phyloP scores from a whole-genome alignment of 352 stramenopile species.

The Pythium dissotocum region DNA sequence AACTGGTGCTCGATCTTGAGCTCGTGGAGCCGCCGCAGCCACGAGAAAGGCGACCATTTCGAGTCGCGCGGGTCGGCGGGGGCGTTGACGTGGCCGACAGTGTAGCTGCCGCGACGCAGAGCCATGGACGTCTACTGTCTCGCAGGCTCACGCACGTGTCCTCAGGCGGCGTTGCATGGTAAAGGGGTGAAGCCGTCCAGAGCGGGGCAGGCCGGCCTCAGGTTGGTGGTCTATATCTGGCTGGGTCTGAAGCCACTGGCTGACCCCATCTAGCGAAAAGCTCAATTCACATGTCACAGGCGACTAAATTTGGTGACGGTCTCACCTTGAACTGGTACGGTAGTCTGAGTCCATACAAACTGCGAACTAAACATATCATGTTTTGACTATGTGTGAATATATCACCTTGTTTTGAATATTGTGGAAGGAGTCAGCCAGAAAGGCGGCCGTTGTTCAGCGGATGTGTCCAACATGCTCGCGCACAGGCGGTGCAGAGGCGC shows the following conservation, averaged over 20 bases:
- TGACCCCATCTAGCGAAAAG: not conserved
- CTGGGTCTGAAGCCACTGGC: not conserved
- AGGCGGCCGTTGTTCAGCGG: not conserved
- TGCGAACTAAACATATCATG: too few relatives aligned
- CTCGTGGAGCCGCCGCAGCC: constrained; percentile 15
- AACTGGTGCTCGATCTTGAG: constrained; percentile 35
- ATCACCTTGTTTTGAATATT: not conserved
- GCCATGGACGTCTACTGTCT: not conserved
- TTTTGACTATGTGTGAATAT: not conserved
- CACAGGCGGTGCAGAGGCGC: not conserved
- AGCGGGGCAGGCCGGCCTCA: too few relatives aligned
- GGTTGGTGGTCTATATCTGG: not conserved
- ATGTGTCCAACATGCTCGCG: not conserved
- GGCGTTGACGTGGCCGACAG: not conserved
- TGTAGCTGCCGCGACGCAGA: not conserved
- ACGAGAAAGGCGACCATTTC: not conserved
- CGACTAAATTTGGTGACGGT: not conserved
- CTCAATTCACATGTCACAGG: not conserved
- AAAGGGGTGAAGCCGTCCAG: not conserved
- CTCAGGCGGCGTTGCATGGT: too few relatives aligned
- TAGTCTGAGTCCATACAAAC: not conserved
- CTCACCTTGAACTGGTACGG: not conserved
- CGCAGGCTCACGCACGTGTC: too few relatives aligned
- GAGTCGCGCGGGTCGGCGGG: not conserved
- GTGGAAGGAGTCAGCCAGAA: not conserved